Conservation (phyloP, 1,139 yeast genomes). For the Fermentozyma sake region DNA sequence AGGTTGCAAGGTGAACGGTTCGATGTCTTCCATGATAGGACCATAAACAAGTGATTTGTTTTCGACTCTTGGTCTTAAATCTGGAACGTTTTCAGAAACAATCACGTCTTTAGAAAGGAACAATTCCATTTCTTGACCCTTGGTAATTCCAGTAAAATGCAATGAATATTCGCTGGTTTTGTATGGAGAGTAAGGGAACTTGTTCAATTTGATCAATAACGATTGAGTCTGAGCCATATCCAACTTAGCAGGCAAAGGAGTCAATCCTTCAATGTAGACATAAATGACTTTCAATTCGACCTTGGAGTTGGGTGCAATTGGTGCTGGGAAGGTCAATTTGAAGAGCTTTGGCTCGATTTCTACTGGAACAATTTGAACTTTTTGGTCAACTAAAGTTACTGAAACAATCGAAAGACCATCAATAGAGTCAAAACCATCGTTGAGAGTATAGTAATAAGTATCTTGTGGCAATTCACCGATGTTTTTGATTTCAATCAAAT, state of each 20-base stretch:
- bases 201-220: slow-evolving; percentile 50
- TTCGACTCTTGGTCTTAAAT: slow-evolving; percentile 29
- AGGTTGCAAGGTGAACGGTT: slow-evolving; percentile 45
- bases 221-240: slow-evolving; percentile 61
- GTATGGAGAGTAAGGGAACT: slow-evolving; percentile 63
- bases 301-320: slow-evolving; percentile 61
- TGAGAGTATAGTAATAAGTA: slow-evolving; percentile 54
- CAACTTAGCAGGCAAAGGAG: slow-evolving; percentile 63
- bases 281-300: slow-evolving; percentile 49
- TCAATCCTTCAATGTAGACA: slow-evolving; percentile 45
- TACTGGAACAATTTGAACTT: slow-evolving; percentile 25
- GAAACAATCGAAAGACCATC: slow-evolving; percentile 48
- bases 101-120: slow-evolving; percentile 16
- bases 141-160: slow-evolving; percentile 44
- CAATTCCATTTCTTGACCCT: slow-evolving; percentile 45
- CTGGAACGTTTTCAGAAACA: slow-evolving; percentile 17
- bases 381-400: slow-evolving; percentile 25
- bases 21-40: slow-evolving; percentile 39
- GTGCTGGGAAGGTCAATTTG: slow-evolving; percentile 52
- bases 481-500: slow-evolving; percentile 56
- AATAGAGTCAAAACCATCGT: slow-evolving; percentile 41
- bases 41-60: slow-evolving; percentile 50
- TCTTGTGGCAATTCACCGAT: slow-evolving; percentile 48
- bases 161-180: slow-evolving; percentile 49
- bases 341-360: slow-evolving; percentile 26